phyloP scores from a whole-genome alignment of 2,329 filamentous ascomycete genomes.

The Penicillium sp. region DNA sequence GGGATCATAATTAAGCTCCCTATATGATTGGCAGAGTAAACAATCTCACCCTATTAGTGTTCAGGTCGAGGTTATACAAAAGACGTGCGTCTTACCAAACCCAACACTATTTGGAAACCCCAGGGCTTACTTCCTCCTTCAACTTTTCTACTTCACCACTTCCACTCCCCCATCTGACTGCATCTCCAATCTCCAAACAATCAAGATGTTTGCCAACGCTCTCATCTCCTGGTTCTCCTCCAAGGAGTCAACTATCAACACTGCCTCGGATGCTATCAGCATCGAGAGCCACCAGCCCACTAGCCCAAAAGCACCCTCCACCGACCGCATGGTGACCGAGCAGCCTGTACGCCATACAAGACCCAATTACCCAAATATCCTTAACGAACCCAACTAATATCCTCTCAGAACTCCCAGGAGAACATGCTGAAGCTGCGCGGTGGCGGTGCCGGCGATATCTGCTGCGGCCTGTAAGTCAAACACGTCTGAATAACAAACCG shows the following conservation, averaged over 20 bases:
- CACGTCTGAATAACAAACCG: background rate
- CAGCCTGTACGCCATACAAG: conserved; percentile 23
- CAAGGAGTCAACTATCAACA: conserved; percentile 19
- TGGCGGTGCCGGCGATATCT: conserved; percentile 31
- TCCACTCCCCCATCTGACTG: background rate
- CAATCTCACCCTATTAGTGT: background rate
- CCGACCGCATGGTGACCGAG: conserved; percentile 20
- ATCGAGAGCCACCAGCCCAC: conserved; percentile 28
- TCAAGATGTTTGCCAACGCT: conserved; percentile 21
- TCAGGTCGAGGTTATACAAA: background rate
- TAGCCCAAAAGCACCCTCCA: conserved; percentile 25
- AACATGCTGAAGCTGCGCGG: conserved; percentile 31
- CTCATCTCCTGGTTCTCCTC: conserved; percentile 29
- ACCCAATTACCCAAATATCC: no score
- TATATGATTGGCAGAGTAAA: background rate
- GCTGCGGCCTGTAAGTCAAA: conserved; percentile 33
- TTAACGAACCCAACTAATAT: background rate
- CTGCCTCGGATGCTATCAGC: conserved; percentile 21
- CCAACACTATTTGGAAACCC: background rate
- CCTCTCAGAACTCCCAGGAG: conserved; percentile 18
- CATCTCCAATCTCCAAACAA: background rate
- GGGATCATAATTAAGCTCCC: background rate
- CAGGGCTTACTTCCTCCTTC: background rate
- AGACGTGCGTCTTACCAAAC: background rate
- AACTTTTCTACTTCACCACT: background rate